phyloP scores from a whole-genome alignment of 306 rosid genomes.

The Bauhinia variegata region DNA sequence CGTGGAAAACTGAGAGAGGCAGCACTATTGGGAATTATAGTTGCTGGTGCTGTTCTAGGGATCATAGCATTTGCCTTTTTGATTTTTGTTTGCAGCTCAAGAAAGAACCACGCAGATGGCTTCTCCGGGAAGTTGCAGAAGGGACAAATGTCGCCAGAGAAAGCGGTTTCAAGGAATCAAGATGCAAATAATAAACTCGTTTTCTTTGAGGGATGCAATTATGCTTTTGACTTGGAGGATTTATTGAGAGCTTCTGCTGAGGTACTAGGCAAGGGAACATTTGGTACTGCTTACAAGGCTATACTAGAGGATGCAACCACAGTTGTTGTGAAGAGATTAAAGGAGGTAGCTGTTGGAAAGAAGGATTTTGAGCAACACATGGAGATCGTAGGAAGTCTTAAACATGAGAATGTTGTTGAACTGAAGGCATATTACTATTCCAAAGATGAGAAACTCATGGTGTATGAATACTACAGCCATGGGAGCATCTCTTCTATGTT shows the following conservation, averaged over 20 bases:
- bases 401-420: conserved; percentile 84
- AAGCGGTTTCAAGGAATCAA: conserved; percentile 64
- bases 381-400: conserved; percentile 75
- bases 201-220: conserved; percentile 81
- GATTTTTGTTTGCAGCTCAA: conserved; percentile 58
- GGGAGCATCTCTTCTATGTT: conserved; percentile 80
- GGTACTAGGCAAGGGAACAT: conserved; percentile 88
- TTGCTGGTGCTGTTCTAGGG: conserved; percentile 59
- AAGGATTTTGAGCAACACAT: conserved; percentile 81
- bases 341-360: conserved; percentile 74
- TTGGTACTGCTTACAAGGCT: conserved; percentile 85
- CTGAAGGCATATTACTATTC: conserved; percentile 81
- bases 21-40: conserved; percentile 56
- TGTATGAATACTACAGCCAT: conserved; percentile 61
- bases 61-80: conserved; percentile 55
- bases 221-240: conserved; percentile 93
- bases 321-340: conserved; percentile 86
- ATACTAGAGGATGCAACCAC: conserved; percentile 74
- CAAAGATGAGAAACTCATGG: conserved; percentile 76
- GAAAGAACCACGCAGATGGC: conserved; percentile 46
- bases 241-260: conserved; percentile 92
- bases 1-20: conserved; percentile 54
- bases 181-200: conserved; percentile 72
- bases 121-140: conserved; percentile 62
- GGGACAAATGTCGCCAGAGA: conserved; percentile 86